Evolutionary conservation across 2,329 filamentous ascomycete species (phyloP), one percentile per base, ranked within the genome.

Genomic region (Geosmithia putterillii): DNA sequence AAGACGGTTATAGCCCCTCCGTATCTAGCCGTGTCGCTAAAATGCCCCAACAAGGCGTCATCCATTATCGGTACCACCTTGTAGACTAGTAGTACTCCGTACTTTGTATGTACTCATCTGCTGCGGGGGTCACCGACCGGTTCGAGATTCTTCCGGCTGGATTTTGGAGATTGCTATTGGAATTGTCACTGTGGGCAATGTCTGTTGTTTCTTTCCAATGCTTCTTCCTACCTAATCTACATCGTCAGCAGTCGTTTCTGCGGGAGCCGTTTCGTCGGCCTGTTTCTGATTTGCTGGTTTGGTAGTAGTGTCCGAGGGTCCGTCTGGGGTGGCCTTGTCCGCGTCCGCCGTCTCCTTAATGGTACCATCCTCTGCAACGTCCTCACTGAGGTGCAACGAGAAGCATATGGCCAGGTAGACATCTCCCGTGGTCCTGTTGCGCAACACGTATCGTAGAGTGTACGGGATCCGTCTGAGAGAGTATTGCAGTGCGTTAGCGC

Each of bases 361-460:
- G 1, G 66, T 67, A 2, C 75, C 76, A 42, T 79, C 68, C 46
- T 78, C 73, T 49, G 76, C 70, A 28, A 81, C 64, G 47, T 83
- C 71, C 40, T 85, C 79, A 44, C 76, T 79, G 8, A 81, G 73
- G 46, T 92, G 71, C 4, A 95, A 68, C 17, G 81, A 83, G 58
- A 96, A 90, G 5, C 87, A 63, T 15, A 96, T 70, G 39, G 90
- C 86, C 23, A 95, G 77, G 52, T 95, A 86, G 15, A 86, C 73
- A 28, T 85, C 74, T 40, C 76, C 76, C 0, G 85, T 90, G 19
- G 70, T 62, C 47, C 77, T 78, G 62, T 95, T 85, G 57, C 89
- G 90, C 56, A 96, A 73, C 46, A 94, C 86, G 64, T 96, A 95
- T 74, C 89, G 89, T 65, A 94, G 76, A 52, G 80, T 73, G 65